A percentile compares a stretch with the other conserved stretches of the same genome.
Conservation (phyloP, 495 filamentous ascomycete genomes). For the Daldinia loculata region DNA sequence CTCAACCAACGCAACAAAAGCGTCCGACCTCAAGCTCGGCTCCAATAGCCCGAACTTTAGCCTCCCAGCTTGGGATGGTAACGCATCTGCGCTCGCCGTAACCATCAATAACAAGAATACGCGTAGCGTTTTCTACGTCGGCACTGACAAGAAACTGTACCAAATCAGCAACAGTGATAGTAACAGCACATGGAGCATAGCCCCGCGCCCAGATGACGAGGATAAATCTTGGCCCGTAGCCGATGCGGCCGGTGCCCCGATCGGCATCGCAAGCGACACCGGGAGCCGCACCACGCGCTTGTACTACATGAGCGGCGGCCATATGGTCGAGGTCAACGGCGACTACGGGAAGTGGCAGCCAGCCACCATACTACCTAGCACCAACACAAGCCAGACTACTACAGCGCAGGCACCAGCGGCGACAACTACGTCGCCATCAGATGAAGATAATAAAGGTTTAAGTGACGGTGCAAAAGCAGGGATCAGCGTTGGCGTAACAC, state of each 20-base stretch:
- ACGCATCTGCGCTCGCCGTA: slow-evolving; percentile 32
- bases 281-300: slow-evolving; percentile 26
- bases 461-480: slow-evolving; percentile 40
- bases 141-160: slow-evolving; percentile 37
- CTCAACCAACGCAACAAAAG: slow-evolving; percentile 37
- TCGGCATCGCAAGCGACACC: slow-evolving; percentile 38
- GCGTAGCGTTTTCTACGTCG: slow-evolving; percentile 45
- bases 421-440: background rate
- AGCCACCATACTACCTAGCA: slow-evolving; percentile 2
- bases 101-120: slow-evolving; percentile 37
- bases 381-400: slow-evolving; percentile 1
- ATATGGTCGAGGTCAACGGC: slow-evolving; percentile 36
- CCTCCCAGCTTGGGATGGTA: slow-evolving; percentile 39
- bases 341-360: slow-evolving; percentile 25
- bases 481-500: slow-evolving; percentile 39
- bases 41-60: slow-evolving; percentile 14
- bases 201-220: slow-evolving; percentile 2
- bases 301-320: slow-evolving; percentile 40
- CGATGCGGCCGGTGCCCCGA: slow-evolving; percentile 28
- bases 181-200: slow-evolving; percentile 16
- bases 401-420: background rate
- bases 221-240: slow-evolving; percentile 34
- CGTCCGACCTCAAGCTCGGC: slow-evolving; percentile 18
- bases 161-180: slow-evolving; percentile 30
- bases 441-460: slow-evolving; percentile 3